Conservation (phyloP, 331 rosid species). For the Pyrus hybrid region DNA sequence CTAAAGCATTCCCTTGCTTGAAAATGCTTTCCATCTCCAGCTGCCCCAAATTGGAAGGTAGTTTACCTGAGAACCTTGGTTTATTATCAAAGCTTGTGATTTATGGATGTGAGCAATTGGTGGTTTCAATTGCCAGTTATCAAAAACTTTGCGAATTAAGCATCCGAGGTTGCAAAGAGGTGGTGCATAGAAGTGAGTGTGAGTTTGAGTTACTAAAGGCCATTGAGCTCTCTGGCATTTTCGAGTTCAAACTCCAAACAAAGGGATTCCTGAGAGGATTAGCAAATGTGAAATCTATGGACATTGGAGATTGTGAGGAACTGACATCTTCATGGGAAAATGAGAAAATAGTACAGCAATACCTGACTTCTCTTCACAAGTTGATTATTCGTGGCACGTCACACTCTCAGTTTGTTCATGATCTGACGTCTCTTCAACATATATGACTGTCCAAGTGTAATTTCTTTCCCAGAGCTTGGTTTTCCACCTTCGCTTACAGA, state of each 20-base stretch:
- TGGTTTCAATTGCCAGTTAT: slow-evolving; percentile 2
- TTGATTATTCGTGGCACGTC: not conserved
- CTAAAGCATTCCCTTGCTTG: not conserved
- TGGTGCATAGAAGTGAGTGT: not conserved
- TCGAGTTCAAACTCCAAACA: not conserved
- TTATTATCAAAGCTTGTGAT: not conserved
- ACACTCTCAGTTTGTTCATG: not conserved
- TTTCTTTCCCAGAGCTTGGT: slow-evolving; percentile 4
- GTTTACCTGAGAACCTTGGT: slow-evolving; percentile 1
- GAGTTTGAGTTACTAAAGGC: slow-evolving; percentile 7
- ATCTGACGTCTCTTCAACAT: not conserved
- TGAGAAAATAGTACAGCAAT: not conserved
- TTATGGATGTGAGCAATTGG: slow-evolving; percentile 2
- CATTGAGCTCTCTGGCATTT: not conserved
- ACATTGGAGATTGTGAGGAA: too few species aligned
- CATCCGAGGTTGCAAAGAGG: slow-evolving; percentile 2
- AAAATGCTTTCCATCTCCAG: not conserved
- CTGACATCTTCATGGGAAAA: slow-evolving; percentile 2
- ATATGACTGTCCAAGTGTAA: not conserved
- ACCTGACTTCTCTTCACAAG: not conserved
- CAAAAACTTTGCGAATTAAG: not conserved
- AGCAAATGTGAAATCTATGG: not conserved
- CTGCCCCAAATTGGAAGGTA: slow-evolving; percentile 14
- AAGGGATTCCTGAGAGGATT: slow-evolving; percentile 1
- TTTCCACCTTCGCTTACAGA: slow-evolving; percentile 8